Conservation (phyloP, 2,329 filamentous ascomycete species). For the Rhexocercosporidium sp. region DNA sequence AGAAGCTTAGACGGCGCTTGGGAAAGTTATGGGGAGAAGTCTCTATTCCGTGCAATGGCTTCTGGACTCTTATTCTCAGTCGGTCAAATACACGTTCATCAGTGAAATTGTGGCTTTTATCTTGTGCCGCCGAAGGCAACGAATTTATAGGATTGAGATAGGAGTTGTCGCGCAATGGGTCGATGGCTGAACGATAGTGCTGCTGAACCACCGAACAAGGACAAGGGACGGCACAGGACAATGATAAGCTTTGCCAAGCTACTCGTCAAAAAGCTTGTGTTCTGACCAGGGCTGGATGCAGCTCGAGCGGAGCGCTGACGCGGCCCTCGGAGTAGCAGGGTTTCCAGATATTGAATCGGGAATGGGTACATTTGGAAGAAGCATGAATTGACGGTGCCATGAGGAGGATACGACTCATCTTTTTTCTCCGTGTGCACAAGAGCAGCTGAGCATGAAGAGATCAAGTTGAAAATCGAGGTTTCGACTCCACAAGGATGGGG, state of each 20-base stretch:
- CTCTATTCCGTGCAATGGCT: too few species aligned
- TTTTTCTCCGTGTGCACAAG: not conserved
- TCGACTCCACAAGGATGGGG: not conserved
- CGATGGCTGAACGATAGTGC: not conserved
- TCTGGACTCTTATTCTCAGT: too few species aligned
- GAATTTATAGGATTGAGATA: not conserved
- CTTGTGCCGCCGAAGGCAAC: not conserved
- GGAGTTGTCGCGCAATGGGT: not conserved
- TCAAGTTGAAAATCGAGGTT: not conserved
- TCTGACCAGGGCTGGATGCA: not conserved
- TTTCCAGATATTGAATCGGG: not conserved
- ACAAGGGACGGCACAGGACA: not conserved
- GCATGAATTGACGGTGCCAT: conserved; percentile 3
- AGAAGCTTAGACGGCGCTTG: too few species aligned
- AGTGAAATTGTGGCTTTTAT: not conserved
- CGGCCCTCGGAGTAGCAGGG: conserved; percentile 12
- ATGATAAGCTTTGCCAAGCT: conserved; percentile 23
- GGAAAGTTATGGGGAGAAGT: too few species aligned
- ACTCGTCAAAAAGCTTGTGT: conserved; percentile 23
- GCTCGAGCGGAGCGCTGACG: conserved; percentile 2
- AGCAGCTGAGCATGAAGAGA: not conserved
- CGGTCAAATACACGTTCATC: too few species aligned
- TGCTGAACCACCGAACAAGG: not conserved
- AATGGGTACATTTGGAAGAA: not conserved
- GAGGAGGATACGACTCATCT: not conserved